These are phyloP conservation scores for Onygena corvina DNA, from an alignment of 2,329 filamentous ascomycete species.

Conservation along the genomic window DNA sequence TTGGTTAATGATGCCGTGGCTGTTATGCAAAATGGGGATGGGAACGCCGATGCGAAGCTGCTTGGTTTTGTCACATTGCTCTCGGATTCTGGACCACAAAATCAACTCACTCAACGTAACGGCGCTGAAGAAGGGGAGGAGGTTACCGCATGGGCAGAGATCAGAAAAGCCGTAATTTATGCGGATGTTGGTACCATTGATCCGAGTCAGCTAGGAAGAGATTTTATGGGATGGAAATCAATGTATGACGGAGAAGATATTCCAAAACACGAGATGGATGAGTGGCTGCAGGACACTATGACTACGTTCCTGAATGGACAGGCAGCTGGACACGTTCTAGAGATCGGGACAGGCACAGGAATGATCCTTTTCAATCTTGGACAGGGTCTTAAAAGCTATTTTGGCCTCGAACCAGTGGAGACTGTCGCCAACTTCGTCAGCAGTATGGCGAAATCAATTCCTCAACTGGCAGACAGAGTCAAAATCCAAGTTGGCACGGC, in stretches of 20 bases:
- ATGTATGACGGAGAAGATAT: conserved; percentile 8
- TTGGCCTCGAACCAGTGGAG: conserved; percentile 7
- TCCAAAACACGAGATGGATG: conserved; percentile 6
- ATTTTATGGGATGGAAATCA: conserved; percentile 10
- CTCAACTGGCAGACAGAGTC: background rate
- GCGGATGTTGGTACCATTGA: background rate
- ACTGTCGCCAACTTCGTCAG: background rate
- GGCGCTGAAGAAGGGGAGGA: background rate
- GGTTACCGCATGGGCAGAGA: background rate
- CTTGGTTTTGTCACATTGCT: background rate
- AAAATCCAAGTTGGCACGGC: background rate
- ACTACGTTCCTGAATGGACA: background rate
- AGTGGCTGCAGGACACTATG: conserved; percentile 11
- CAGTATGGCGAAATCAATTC: background rate
- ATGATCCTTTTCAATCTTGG: conserved; percentile 11
- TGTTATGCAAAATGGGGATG: background rate
- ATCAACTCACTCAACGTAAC: no score
- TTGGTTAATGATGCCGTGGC: background rate
- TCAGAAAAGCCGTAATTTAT: background rate
- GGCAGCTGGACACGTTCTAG: background rate
- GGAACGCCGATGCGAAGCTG: background rate
- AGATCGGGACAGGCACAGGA: conserved; percentile 10
- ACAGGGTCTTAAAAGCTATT: conserved; percentile 5
- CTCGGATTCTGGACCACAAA: no score
- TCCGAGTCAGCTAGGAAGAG: background rate